Evolutionary conservation across 768 basidiomycete species (phyloP).

Genomic region (Chalciporus piperatus): DNA sequence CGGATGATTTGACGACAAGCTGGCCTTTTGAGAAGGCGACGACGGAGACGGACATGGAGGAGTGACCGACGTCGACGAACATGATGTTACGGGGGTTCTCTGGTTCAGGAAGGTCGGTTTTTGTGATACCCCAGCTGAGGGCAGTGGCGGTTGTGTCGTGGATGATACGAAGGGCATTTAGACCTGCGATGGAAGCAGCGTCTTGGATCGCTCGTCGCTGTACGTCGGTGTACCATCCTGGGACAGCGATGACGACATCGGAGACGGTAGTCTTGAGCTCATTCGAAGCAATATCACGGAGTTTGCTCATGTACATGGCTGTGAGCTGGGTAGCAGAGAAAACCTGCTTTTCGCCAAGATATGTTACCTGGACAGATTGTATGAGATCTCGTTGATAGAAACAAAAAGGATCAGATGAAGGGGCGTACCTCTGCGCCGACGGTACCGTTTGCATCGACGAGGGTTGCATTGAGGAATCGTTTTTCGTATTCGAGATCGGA

Average conservation of each 20-base stretch:
- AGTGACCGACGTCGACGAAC: conserved; percentile 96
- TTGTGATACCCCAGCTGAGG: conserved; percentile 98
- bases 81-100: conserved; percentile 84
- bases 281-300: conserved; percentile 79
- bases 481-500: conserved; percentile 84
- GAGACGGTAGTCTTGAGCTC: conserved; percentile 87
- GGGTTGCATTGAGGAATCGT: conserved; percentile 84
- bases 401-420: not conserved
- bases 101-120: conserved; percentile 87
- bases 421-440: conserved; percentile 76
- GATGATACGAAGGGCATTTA: conserved; percentile 91
- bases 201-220: conserved; percentile 90
- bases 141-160: conserved; percentile 96
- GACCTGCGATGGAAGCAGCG: conserved; percentile 83
- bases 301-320: conserved; percentile 87
- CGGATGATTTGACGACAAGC: conserved; percentile 80
- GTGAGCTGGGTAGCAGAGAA: conserved; percentile 91
- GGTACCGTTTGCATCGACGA: conserved; percentile 81
- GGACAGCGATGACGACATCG: conserved; percentile 94
- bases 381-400: conserved; percentile 13
- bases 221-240: conserved; percentile 94
- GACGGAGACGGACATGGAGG: conserved; percentile 80
- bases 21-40: conserved; percentile 95
- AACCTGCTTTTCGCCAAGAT: conserved; percentile 73
- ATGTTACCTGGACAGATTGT: conserved; percentile 62